These are phyloP conservation scores for Yamadazyma tumulicola DNA, from an alignment of 805 yeast species.

Conservation along the genomic window DNA sequence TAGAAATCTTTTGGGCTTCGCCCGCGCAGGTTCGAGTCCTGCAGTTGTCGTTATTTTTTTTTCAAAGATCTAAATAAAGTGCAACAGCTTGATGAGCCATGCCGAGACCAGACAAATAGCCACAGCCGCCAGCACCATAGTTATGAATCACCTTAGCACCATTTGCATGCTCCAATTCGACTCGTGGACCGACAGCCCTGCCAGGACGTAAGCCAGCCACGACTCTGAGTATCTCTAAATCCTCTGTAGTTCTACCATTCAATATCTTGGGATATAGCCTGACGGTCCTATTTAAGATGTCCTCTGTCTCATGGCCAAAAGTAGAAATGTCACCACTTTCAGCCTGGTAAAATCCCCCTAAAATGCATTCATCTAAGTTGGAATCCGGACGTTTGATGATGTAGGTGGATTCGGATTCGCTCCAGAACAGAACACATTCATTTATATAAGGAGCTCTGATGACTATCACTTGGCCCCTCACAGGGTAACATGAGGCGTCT, in stretches of 20 bases:
- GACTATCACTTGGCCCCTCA: constrained; percentile 26
- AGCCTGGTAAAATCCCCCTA: constrained; percentile 69
- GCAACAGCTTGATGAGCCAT: constrained; percentile 51
- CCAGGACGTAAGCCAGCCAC: constrained; percentile 77
- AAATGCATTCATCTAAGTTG: constrained; percentile 25
- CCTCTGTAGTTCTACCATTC: constrained; percentile 31
- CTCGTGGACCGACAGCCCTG: constrained; percentile 70
- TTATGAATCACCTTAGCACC: constrained; percentile 50
- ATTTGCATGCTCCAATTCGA: constrained; percentile 48
- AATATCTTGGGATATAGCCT: constrained; percentile 48
- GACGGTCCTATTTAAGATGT: constrained; percentile 57
- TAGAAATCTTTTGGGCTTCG: constrained; percentile 48
- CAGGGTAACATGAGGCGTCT: constrained; percentile 17
- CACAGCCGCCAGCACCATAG: constrained; percentile 19
- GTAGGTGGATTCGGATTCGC: constrained; percentile 17
- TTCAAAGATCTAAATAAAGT: constrained; percentile 9
- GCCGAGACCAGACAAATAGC: constrained; percentile 50
- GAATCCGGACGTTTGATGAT: constrained; percentile 22
- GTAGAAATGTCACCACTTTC: constrained; percentile 60
- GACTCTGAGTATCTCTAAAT: constrained; percentile 54
- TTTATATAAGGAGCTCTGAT: constrained; percentile 23
- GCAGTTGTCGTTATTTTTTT: constrained; percentile 41
- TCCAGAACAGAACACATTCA: constrained; percentile 19
- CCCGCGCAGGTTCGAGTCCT: constrained; percentile 52
- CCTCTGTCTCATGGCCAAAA: constrained; percentile 50